These are phyloP conservation scores for Evernia prunastri DNA, from an alignment of 495 filamentous ascomycete genomes.

Conservation along the genomic window DNA sequence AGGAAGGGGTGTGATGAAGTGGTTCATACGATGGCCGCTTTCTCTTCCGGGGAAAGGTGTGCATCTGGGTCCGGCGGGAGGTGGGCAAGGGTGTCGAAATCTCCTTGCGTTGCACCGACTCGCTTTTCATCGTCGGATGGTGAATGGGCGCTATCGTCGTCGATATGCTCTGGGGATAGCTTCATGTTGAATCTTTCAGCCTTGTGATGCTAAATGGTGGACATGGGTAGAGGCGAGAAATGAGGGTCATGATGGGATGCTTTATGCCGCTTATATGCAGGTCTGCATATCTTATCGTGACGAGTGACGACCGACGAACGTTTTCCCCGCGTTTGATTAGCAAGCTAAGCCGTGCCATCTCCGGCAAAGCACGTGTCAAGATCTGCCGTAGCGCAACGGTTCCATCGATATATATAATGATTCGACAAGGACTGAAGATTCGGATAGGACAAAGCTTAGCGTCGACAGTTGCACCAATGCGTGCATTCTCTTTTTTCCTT, in stretches of 20 bases:
- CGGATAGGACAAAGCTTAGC: no score
- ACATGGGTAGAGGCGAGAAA: neutral
- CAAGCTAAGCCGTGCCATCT: neutral
- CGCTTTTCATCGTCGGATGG: conserved; percentile 29
- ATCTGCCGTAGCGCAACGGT: neutral
- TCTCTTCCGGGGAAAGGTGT: conserved; percentile 60
- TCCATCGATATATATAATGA: neutral
- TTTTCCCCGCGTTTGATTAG: neutral
- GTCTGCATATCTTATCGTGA: no score
- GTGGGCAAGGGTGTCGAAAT: conserved; percentile 20
- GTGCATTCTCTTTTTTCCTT: no score
- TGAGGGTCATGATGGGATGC: neutral
- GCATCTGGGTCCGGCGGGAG: conserved; percentile 58
- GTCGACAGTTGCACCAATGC: no score
- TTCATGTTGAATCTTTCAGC: conserved; percentile 5
- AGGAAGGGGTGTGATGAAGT: neutral
- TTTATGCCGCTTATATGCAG: neutral
- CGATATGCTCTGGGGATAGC: neutral
- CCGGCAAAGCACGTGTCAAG: neutral
- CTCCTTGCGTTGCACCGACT: conserved; percentile 9
- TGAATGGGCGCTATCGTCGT: conserved; percentile 22
- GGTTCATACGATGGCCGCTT: conserved; percentile 54
- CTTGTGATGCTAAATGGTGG: neutral
- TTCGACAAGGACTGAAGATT: no score
- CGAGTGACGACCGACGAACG: neutral